Conservation (phyloP, 2,329 filamentous ascomycete genomes). For the Colletotrichum gigasporum region DNA sequence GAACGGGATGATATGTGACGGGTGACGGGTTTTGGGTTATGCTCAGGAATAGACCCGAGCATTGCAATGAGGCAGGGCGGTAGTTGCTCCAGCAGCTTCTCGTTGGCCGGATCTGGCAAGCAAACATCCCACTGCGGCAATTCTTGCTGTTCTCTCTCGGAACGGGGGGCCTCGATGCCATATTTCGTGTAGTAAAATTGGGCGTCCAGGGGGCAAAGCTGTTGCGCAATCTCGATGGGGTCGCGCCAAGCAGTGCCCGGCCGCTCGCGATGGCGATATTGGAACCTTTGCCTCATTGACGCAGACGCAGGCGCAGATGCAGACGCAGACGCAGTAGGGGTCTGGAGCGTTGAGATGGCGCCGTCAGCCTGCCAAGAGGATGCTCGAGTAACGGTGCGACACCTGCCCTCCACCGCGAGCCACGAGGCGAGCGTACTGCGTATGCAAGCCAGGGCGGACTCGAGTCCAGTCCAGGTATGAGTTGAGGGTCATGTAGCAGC, state of each 20-base stretch:
- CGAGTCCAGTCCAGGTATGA: no score
- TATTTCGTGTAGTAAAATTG: not conserved
- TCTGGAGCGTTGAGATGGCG: not conserved
- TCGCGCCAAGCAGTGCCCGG: slow-evolving; percentile 1
- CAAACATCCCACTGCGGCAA: no score
- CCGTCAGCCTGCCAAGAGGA: slow-evolving; percentile 8
- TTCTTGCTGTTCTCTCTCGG: not conserved
- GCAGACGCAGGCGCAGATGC: no score
- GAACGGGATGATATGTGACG: no score
- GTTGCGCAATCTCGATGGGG: slow-evolving; percentile 4
- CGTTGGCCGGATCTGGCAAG: not conserved
- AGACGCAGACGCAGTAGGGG: no score
- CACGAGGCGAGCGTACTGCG: no score
- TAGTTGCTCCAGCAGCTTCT: not conserved
- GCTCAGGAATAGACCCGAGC: not conserved
- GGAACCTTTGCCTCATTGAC: not conserved
- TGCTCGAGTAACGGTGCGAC: not conserved
- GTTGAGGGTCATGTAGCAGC: not conserved
- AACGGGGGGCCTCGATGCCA: not conserved
- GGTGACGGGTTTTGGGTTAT: no score
- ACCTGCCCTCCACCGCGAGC: not conserved
- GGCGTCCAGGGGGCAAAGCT: not conserved
- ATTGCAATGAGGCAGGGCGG: not conserved
- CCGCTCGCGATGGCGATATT: not conserved
- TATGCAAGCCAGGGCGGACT: no score